phyloP scores from a whole-genome alignment of 257 asterid species.

The Solanum peruvianum region DNA sequence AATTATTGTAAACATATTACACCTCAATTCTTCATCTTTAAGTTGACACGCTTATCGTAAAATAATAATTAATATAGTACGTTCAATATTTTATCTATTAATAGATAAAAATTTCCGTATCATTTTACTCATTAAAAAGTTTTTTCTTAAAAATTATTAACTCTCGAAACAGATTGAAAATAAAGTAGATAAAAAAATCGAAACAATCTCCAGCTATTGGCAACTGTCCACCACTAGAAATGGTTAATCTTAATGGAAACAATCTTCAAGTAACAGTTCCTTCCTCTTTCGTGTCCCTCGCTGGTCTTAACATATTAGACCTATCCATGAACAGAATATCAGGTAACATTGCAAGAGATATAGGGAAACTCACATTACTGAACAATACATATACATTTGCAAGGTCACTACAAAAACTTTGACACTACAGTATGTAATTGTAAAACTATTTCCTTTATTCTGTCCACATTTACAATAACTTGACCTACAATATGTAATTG shows the following conservation, averaged over 20 bases:
- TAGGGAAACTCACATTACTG: slow-evolving; percentile 41
- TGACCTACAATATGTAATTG: no score
- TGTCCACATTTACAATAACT: no score
- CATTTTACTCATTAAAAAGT: no score
- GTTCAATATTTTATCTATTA: no score
- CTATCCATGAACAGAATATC: slow-evolving; percentile 47
- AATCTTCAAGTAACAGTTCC: slow-evolving; percentile 48
- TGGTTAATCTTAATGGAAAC: slow-evolving; percentile 54
- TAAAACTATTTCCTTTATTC: neutral
- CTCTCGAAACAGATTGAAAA: no score
- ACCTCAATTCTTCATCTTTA: neutral
- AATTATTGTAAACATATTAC: no score
- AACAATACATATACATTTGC: slow-evolving; percentile 15
- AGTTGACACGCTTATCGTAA: no score
- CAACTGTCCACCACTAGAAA: slow-evolving; percentile 42
- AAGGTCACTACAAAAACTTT: neutral
- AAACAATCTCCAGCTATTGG: slow-evolving; percentile 31
- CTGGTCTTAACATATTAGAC: slow-evolving; percentile 44
- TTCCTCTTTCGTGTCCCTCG: slow-evolving; percentile 36
- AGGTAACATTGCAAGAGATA: slow-evolving; percentile 39
- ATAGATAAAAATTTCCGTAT: no score
- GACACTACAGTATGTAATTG: neutral
- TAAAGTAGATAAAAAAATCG: no score
- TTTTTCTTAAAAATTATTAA: no score
- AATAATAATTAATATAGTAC: no score